phyloP scores from a whole-genome alignment of 75 land plant species.

The Pinus taeda region DNA sequence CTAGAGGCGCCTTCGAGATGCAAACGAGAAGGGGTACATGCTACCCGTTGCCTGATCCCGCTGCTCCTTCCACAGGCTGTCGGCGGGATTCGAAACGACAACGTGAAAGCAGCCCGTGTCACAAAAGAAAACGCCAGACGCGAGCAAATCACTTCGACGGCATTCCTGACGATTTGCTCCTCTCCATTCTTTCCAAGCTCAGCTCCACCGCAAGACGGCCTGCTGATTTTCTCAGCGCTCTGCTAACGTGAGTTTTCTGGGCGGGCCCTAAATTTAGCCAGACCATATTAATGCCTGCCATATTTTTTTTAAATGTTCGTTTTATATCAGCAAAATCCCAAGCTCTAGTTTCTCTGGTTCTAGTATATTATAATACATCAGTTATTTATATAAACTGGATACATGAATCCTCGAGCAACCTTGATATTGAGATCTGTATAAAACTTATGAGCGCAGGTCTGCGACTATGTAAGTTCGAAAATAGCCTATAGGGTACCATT shows the following conservation, averaged over 20 bases:
- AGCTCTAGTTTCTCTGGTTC: neutral
- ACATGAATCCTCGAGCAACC: neutral
- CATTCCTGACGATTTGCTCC: constrained; percentile 58
- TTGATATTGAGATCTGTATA: too few relatives aligned
- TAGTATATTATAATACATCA: neutral
- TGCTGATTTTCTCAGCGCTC: constrained; percentile 42
- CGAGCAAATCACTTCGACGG: constrained; percentile 23
- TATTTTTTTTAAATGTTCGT: neutral
- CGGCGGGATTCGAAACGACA: too few relatives aligned
- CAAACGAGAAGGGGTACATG: too few relatives aligned
- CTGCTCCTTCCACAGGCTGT: too few relatives aligned
- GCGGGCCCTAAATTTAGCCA: neutral
- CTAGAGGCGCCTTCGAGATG: too few relatives aligned
- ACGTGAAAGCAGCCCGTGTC: too few relatives aligned
- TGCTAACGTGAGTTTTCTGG: constrained; percentile 34
- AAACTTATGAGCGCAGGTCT: too few relatives aligned
- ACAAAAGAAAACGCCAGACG: too few relatives aligned
- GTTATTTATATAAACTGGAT: neutral
- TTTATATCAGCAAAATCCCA: too few relatives aligned
- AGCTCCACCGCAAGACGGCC: constrained; percentile 41
- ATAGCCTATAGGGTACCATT: too few relatives aligned
- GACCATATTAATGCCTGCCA: neutral
- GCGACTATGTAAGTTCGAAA: too few relatives aligned
- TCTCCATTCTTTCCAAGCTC: constrained; percentile 42
- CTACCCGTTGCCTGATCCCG: too few relatives aligned